These are phyloP conservation scores for Exophiala oligosperma DNA, from an alignment of 2,329 filamentous ascomycete species.

Conservation along the genomic window DNA sequence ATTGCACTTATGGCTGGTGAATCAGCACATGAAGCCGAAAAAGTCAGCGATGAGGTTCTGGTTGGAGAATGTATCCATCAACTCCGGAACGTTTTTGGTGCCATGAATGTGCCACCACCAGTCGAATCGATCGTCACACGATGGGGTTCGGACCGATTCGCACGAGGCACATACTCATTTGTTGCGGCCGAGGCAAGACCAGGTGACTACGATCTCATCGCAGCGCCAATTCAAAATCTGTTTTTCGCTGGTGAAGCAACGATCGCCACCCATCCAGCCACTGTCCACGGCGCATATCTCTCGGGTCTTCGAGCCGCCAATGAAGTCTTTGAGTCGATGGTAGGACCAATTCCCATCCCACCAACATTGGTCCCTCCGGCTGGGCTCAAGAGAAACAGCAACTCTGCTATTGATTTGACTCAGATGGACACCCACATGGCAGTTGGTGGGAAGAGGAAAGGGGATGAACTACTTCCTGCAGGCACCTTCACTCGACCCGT, in stretches of 20 bases:
- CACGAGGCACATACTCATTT: conserved; percentile 93
- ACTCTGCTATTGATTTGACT: conserved; percentile 39
- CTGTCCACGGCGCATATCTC: conserved; percentile 93
- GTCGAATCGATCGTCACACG: conserved; percentile 85
- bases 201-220: conserved; percentile 92
- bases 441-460: conserved; percentile 30
- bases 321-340: conserved; percentile 76
- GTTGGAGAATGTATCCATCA: conserved; percentile 78
- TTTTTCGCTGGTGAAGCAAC: conserved; percentile 97
- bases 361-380: conserved; percentile 69
- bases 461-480: conserved; percentile 28
- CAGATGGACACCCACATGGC: conserved; percentile 26
- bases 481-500: conserved; percentile 28
- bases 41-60: conserved; percentile 70
- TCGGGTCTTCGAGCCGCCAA: conserved; percentile 88
- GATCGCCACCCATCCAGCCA: conserved; percentile 91
- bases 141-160: conserved; percentile 88
- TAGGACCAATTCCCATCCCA: conserved; percentile 78
- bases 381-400: conserved; percentile 16
- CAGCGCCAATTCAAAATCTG: conserved; percentile 77
- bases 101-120: conserved; percentile 68
- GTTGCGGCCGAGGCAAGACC: conserved; percentile 78
- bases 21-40: conserved; percentile 85
- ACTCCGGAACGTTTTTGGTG: conserved; percentile 71
- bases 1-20: conserved; percentile 95